Base-by-base conservation (phyloP, 768 basidiomycete genomes). In the Tylopilus sp. region DNA sequence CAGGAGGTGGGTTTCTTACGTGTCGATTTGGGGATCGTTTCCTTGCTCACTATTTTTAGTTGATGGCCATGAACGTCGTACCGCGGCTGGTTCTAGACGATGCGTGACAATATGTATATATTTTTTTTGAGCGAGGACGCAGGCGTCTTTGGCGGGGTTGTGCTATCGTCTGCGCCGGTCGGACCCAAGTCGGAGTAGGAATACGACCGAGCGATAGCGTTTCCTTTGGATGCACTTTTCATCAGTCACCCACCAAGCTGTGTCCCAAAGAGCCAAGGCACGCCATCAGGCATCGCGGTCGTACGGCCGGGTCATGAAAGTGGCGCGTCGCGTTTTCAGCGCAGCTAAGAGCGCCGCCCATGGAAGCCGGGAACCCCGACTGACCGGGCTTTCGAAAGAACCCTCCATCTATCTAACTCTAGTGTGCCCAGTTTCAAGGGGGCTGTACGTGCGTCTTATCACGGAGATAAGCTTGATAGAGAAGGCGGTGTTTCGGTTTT, bases 31-130 rank as follows among this genome's bases (percentile, higher is more conserved):
- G 31, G 31, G 12, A 31, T 40, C 50, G 52, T 35, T 28, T 28
- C 28, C 11, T 52, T 40, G 31, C 39, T 44, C 39, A 48, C 8
- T 11, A 15, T 15, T 36, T 48, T 20, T 60, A 95, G 91, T 71
- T 97, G 61, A 92, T 95, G 91, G 93, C 92, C 10, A 97, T 97
- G 94, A 95, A 95, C 65, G 85, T 95, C 40, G 87, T 95, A 17
- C 94, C 94, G 44, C 86, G 92, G 30, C 75, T 95, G 43, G 76
- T 94, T 47, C 77, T 97, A 49, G 92, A 90, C 61, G 92, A 93
- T 70, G 88, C 86, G 31, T 76, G 63, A 73, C 44, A 45, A 47
- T 28, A 13, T 23, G 28, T 53, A 41, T 38, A n/a, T 38, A 2
- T 28, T n/a, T 50, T 45, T 56, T 47, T 3, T 33, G 38, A 21